phyloP scores from a whole-genome alignment of 2,329 filamentous ascomycete genomes.

The Xylariaceae sp. region DNA sequence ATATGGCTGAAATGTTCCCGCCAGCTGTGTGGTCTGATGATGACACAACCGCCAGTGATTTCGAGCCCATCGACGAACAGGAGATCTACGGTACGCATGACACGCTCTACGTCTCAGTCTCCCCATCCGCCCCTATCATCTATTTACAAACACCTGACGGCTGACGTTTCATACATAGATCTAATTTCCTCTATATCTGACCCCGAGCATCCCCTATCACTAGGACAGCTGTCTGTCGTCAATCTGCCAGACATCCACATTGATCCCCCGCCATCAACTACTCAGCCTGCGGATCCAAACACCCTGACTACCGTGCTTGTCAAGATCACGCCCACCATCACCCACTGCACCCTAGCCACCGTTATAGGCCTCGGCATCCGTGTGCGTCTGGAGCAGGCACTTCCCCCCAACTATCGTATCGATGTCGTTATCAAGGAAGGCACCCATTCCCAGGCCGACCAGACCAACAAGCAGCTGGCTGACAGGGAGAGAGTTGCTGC shows the following conservation, averaged over 20 bases:
- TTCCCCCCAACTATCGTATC: constrained; percentile 87
- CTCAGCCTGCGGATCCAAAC: constrained; percentile 46
- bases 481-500: constrained; percentile 97
- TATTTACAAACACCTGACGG: constrained; percentile 10
- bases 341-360: constrained; percentile 92
- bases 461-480: constrained; percentile 92
- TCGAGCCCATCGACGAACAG: constrained; percentile 90
- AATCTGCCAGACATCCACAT: constrained; percentile 93
- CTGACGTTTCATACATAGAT: constrained; percentile 56
- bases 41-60: constrained; percentile 49
- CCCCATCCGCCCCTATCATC: not conserved
- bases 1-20: constrained; percentile 40
- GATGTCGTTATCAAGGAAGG: constrained; percentile 94
- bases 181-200: constrained; percentile 93
- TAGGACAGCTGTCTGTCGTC: constrained; percentile 90
- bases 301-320: constrained; percentile 72
- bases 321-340: constrained; percentile 91
- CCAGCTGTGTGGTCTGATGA: constrained; percentile 36
- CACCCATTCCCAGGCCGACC: constrained; percentile 90
- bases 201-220: constrained; percentile 90
- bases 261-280: constrained; percentile 58
- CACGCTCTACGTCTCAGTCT: no score
- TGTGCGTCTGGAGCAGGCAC: constrained; percentile 82
- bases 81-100: constrained; percentile 92
- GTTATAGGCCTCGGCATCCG: constrained; percentile 93